A percentile compares a stretch with the other conserved stretches of the same genome.
phyloP scores from a whole-genome alignment of 2,329 filamentous ascomycete genomes.

The Colletotrichum sansevieriae region DNA sequence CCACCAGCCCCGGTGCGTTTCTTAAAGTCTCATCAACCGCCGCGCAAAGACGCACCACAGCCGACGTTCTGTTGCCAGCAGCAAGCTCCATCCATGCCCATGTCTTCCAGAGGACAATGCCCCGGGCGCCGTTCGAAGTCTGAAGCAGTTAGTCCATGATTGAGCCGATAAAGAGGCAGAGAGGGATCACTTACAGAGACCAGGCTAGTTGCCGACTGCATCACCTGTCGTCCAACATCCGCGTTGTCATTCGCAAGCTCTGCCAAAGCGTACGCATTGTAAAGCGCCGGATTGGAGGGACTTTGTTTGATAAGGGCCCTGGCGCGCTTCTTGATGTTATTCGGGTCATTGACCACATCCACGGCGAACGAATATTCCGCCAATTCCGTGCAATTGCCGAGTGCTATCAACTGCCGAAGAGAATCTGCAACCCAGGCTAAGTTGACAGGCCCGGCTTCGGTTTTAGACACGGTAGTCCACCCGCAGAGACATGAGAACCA shows the following conservation, averaged over 20 bases:
- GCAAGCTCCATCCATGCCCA: constrained; percentile 78
- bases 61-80: constrained; percentile 49
- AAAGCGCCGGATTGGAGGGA: constrained; percentile 74
- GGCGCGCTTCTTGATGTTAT: constrained; percentile 75
- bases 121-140: constrained; percentile 31
- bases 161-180: neutral
- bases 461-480: constrained; percentile 43
- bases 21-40: constrained; percentile 50
- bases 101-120: constrained; percentile 64
- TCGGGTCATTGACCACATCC: constrained; percentile 67
- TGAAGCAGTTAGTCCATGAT: constrained; percentile 4
- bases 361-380: constrained; percentile 80
- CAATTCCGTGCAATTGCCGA: constrained; percentile 63
- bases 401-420: constrained; percentile 69
- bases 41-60: constrained; percentile 56
- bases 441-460: constrained; percentile 51
- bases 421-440: constrained; percentile 63
- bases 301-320: constrained; percentile 80
- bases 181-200: constrained; percentile 47
- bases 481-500: constrained; percentile 60
- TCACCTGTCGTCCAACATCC: constrained; percentile 72
- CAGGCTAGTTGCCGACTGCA: constrained; percentile 71
- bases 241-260: constrained; percentile 71
- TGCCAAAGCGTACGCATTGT: constrained; percentile 83
- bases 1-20: constrained; percentile 37